Percentiles rank a stretch among this genome's conserved stretches.
phyloP scores from a whole-genome alignment of 768 basidiomycete genomes.

The Leccinum longicurvipes region DNA sequence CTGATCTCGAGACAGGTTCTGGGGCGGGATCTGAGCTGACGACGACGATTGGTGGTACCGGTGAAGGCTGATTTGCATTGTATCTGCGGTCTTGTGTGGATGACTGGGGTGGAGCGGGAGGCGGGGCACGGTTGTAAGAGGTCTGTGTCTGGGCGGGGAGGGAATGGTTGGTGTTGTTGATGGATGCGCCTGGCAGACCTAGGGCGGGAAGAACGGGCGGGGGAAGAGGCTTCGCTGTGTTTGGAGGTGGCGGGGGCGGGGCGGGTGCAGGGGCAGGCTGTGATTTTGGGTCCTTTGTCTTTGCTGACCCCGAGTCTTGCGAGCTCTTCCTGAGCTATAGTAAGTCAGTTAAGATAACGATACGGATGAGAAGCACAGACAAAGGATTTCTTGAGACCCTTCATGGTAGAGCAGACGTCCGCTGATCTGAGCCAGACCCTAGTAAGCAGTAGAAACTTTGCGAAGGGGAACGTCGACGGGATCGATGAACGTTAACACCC shows the following conservation, averaged over 20 bases:
- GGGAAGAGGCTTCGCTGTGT: conserved; percentile 63
- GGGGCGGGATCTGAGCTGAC: conserved; percentile 68
- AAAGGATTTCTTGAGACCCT: conserved; percentile 81
- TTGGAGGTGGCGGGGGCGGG: conserved; percentile 61
- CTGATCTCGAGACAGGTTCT: conserved; percentile 43
- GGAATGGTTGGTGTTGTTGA: conserved; percentile 38
- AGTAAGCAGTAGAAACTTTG: neutral
- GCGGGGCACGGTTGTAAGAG: conserved; percentile 42
- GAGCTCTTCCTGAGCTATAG: conserved; percentile 67
- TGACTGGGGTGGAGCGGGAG: conserved; percentile 37
- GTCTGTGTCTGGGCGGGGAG: conserved; percentile 39
- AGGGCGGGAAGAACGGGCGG: conserved; percentile 41
- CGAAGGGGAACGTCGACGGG: conserved; percentile 20
- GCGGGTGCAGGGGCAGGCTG: conserved; percentile 36
- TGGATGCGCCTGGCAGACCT: conserved; percentile 35
- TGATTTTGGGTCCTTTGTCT: conserved; percentile 63
- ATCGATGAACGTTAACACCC: conserved; percentile 44
- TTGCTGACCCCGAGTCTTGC: conserved; percentile 60
- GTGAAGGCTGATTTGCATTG: conserved; percentile 36
- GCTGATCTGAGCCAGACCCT: conserved; percentile 8
- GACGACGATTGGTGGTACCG: conserved; percentile 82
- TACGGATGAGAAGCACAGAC: conserved; percentile 35
- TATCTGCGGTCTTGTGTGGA: conserved; percentile 61
- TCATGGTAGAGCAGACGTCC: conserved; percentile 43
- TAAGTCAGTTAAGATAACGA: conserved; percentile 18